Conservation (phyloP, 2,329 filamentous ascomycete species). For the Ophiobolus disseminans region DNA sequence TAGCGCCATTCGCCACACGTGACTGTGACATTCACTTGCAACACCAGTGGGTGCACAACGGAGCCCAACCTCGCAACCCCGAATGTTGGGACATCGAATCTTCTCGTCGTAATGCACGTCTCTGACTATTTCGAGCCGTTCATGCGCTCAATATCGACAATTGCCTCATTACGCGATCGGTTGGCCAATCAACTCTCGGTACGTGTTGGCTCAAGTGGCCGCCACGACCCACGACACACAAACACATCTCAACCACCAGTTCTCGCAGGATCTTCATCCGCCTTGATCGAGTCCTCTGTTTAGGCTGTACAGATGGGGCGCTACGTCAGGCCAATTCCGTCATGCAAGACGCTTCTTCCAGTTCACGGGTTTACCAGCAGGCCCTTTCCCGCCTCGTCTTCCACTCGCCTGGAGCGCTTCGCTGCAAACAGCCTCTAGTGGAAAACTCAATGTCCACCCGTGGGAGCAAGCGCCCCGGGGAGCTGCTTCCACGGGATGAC, state of each 20-base stretch:
- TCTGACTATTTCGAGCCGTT: background rate
- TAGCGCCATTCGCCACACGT: background rate
- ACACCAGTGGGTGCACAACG: background rate
- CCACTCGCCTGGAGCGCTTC: conserved; percentile 7
- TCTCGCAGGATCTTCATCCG: background rate
- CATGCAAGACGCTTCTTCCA: conserved; percentile 18
- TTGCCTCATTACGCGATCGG: conserved; percentile 21
- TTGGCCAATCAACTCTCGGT: conserved; percentile 35
- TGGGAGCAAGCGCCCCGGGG: conserved; percentile 8
- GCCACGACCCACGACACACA: conserved; percentile 30
- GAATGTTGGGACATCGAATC: background rate
- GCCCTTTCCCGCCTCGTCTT: conserved; percentile 11
- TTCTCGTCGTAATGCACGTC: background rate
- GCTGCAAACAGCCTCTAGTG: background rate
- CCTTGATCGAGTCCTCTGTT: background rate
- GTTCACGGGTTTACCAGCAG: conserved; percentile 10
- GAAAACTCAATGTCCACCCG: background rate
- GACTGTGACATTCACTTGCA: conserved; percentile 1
- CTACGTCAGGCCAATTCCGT: conserved; percentile 5
- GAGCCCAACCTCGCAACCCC: background rate
- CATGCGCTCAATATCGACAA: background rate
- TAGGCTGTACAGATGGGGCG: background rate
- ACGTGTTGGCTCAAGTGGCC: conserved; percentile 36
- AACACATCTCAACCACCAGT: conserved; percentile 14
- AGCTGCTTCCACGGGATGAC: conserved; percentile 16